phyloP scores from a whole-genome alignment of 2,329 filamentous ascomycete genomes.

The Leptographium procerum region DNA sequence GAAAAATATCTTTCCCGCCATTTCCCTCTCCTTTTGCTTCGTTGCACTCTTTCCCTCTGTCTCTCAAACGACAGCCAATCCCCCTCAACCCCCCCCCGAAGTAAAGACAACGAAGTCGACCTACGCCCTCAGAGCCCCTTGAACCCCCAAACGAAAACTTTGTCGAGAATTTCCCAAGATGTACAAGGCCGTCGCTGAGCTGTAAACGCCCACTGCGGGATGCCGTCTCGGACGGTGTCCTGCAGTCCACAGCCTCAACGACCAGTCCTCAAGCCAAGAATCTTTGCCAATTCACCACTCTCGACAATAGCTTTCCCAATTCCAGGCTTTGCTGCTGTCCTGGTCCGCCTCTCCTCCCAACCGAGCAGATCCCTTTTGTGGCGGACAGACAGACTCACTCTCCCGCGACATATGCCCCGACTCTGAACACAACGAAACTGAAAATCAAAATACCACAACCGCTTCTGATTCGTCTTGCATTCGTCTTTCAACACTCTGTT shows the following conservation, averaged over 20 bases:
- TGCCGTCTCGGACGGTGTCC: constrained; percentile 40
- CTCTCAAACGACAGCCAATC: constrained; percentile 18
- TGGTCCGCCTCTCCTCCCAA: constrained; percentile 2
- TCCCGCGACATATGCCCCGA: constrained; percentile 18
- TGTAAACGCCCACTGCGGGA: constrained; percentile 84
- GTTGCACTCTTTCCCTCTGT: background rate
- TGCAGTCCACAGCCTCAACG: constrained; percentile 80
- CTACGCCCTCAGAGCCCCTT: constrained; percentile 26
- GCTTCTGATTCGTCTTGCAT: background rate
- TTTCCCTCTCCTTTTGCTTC: background rate
- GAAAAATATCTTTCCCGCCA: constrained; percentile 4
- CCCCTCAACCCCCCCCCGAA: no score
- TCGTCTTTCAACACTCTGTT: no score
- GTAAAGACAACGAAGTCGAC: constrained; percentile 56
- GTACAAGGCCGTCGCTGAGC: constrained; percentile 74
- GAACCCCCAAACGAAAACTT: constrained; percentile 36
- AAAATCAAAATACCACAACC: background rate
- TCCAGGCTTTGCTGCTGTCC: constrained; percentile 37
- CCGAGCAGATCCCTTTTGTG: constrained; percentile 12
- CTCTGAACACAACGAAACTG: constrained; percentile 20
- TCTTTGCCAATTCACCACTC: constrained; percentile 35
- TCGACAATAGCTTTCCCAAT: constrained; percentile 55
- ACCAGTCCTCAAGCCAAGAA: constrained; percentile 44
- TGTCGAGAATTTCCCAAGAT: constrained; percentile 54
- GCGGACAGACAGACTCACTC: constrained; percentile 1